phyloP scores from a whole-genome alignment of 2,329 filamentous ascomycete genomes.

The Sclerotiophoma versabilis region DNA sequence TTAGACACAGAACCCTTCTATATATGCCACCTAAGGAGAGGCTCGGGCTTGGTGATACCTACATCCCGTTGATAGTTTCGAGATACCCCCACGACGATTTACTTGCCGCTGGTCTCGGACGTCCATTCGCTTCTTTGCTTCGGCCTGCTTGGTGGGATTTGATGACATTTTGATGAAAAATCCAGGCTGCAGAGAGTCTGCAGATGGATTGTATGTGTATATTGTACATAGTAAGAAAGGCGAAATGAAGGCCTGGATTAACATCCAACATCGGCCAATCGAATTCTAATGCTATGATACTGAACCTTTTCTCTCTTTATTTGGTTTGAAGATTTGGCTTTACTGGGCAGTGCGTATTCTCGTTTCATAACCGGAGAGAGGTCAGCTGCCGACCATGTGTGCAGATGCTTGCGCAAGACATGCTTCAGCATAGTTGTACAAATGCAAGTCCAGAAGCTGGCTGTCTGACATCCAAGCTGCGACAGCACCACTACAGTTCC shows the following conservation, averaged over 20 bases:
- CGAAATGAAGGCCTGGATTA: neutral
- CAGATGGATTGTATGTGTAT: constrained; percentile 2
- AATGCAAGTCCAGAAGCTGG: neutral
- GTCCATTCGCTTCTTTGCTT: constrained; percentile 38
- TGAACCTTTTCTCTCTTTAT: no score
- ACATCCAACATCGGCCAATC: neutral
- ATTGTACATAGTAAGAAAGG: constrained; percentile 3
- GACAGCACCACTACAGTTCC: neutral
- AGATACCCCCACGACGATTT: constrained; percentile 38
- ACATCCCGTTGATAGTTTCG: constrained; percentile 31
- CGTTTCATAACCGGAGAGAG: no score
- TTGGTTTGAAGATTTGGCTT: no score
- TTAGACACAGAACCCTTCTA: constrained; percentile 22
- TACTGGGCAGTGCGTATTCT: no score
- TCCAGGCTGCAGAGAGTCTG: neutral
- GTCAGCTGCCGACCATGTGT: no score
- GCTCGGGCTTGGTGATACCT: constrained; percentile 19
- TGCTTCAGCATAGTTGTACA: neutral
- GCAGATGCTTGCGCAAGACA: neutral
- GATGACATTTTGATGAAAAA: neutral
- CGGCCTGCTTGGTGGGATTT: constrained; percentile 9
- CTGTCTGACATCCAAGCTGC: neutral
- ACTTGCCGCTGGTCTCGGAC: constrained; percentile 43
- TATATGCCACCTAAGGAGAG: constrained; percentile 1
- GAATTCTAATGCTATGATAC: no score